Evolutionary conservation across 2,329 filamentous ascomycete species (phyloP).

Genomic region (Didymella pomorum): DNA sequence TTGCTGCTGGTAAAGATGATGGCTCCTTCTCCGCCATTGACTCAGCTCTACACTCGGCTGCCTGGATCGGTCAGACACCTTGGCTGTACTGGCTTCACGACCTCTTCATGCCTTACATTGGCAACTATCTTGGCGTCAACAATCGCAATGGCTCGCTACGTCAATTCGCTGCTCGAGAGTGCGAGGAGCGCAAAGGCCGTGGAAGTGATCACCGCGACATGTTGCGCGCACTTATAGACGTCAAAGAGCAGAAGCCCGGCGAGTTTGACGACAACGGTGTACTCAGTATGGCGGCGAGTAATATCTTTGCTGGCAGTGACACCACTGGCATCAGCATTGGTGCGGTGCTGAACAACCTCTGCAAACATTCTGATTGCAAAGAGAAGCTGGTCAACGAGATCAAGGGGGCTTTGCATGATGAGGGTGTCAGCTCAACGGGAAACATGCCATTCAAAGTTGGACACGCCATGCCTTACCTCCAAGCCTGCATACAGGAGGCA

Average conservation of each 20-base stretch:
- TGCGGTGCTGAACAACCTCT: slow-evolving; percentile 32
- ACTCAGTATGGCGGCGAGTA: slow-evolving; percentile 48
- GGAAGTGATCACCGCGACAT: slow-evolving; percentile 45
- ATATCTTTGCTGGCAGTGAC: slow-evolving; percentile 54
- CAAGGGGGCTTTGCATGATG: slow-evolving; percentile 14
- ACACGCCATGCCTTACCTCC: slow-evolving; percentile 33
- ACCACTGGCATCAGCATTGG: slow-evolving; percentile 53
- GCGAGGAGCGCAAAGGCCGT: slow-evolving; percentile 17
- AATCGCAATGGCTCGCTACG: slow-evolving; percentile 47
- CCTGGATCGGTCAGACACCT: slow-evolving; percentile 53
- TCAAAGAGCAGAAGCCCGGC: slow-evolving; percentile 47
- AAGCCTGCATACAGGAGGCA: slow-evolving; percentile 34
- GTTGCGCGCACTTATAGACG: slow-evolving; percentile 48
- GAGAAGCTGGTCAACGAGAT: slow-evolving; percentile 29
- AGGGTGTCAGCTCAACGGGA: background rate
- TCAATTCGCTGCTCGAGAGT: slow-evolving; percentile 36
- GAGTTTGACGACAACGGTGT: slow-evolving; percentile 50
- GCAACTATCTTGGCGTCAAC: slow-evolving; percentile 48
- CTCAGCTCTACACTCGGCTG: slow-evolving; percentile 40
- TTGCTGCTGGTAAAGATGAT: slow-evolving; percentile 48
- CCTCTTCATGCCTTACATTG: slow-evolving; percentile 46
- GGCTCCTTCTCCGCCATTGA: slow-evolving; percentile 49
- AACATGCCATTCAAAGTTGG: slow-evolving; percentile 25
- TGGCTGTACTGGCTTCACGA: slow-evolving; percentile 49
- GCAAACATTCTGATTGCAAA: slow-evolving; percentile 26